Evolutionary conservation across 169 alveolate species (phyloP).

Genomic region (Plasmodium malariae): DNA sequence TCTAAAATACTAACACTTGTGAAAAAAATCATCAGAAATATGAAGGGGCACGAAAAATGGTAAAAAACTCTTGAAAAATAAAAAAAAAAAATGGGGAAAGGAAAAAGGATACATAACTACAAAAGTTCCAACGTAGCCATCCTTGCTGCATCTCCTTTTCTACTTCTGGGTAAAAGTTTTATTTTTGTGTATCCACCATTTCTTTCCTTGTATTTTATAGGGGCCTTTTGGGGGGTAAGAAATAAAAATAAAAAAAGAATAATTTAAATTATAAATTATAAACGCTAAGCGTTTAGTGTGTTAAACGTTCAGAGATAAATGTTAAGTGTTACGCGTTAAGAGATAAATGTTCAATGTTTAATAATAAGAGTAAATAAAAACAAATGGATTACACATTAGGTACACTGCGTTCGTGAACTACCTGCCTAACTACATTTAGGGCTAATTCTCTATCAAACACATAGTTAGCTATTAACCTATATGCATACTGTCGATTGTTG

Average conservation of each 20-base stretch:
- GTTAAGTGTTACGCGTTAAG: too few relatives aligned
- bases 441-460: slow-evolving; percentile 84
- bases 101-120: slow-evolving; percentile 41
- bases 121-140: slow-evolving; percentile 79
- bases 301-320: too few relatives aligned
- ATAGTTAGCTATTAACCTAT: slow-evolving; percentile 81
- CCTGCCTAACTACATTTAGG: slow-evolving; percentile 80
- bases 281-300: too few relatives aligned
- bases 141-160: slow-evolving; percentile 81
- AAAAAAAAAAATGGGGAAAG: slow-evolving; percentile 16
- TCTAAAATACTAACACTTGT: too few relatives aligned
- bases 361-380: too few relatives aligned
- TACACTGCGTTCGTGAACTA: neutral
- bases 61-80: neutral
- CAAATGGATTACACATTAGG: neutral
- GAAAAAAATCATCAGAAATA: too few relatives aligned
- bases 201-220: slow-evolving; percentile 82
- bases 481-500: slow-evolving; percentile 78
- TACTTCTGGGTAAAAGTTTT: slow-evolving; percentile 78
- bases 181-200: slow-evolving; percentile 87
- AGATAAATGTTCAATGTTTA: too few relatives aligned
- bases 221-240: slow-evolving; percentile 38
- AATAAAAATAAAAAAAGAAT: neutral
- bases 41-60: too few relatives aligned
- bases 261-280: neutral